These are phyloP conservation scores for Candida cerambycidarum DNA, from an alignment of 805 yeast species.

Conservation along the genomic window DNA sequence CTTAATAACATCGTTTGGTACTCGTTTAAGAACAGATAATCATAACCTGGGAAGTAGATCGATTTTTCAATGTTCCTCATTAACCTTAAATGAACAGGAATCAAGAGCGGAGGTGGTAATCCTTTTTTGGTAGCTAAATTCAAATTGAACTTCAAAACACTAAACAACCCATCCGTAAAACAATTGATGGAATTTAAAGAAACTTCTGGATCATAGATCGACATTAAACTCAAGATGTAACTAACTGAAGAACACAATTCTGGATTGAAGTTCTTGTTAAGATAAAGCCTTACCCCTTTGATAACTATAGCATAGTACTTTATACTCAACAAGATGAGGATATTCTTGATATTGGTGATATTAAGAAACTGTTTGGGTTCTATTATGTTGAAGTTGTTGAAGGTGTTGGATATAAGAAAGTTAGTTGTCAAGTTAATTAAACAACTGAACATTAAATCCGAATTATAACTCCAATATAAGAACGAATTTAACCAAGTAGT, in stretches of 20 bases:
- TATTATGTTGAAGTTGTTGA: conserved; percentile 18
- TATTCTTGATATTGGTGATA: conserved; percentile 21
- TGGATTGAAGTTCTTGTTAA: conserved; percentile 30
- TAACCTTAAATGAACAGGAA: conserved; percentile 33
- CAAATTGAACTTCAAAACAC: conserved; percentile 31
- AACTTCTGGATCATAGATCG: conserved; percentile 45
- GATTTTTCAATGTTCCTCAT: conserved; percentile 35
- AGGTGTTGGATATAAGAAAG: conserved; percentile 32
- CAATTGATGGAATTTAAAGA: conserved; percentile 35
- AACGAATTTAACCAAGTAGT: conserved; percentile 34
- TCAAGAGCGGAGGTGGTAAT: conserved; percentile 17
- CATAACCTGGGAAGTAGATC: conserved; percentile 37
- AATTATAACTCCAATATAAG: conserved; percentile 22
- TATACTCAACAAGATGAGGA: conserved; percentile 31
- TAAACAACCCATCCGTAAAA: conserved; percentile 41
- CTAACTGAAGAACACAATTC: conserved; percentile 34
- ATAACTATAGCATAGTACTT: conserved; percentile 38
- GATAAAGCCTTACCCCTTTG: conserved; percentile 27
- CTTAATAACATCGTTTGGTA: conserved; percentile 21
- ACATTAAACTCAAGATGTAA: conserved; percentile 38
- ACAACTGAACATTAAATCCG: conserved; percentile 34
- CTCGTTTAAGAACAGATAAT: conserved; percentile 31
- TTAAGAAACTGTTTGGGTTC: conserved; percentile 14
- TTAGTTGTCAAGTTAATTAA: conserved; percentile 40
- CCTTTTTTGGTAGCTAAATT: conserved; percentile 16